phyloP scores from a whole-genome alignment of 148 eudicot genomes.

The Cornus florida region DNA sequence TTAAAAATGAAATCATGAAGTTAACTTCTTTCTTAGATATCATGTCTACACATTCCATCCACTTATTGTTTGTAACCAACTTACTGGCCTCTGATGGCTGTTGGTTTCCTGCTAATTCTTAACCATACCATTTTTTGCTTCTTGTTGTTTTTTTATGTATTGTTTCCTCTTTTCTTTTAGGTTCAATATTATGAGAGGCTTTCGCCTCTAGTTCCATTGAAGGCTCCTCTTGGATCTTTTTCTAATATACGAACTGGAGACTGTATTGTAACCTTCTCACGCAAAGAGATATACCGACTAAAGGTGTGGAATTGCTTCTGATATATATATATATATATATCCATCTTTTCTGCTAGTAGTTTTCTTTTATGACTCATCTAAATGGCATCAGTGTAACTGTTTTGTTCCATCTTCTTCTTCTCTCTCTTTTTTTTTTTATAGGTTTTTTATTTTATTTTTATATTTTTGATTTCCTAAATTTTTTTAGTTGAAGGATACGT shows the following conservation, averaged over 20 bases:
- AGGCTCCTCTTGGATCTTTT: slow-evolving; percentile 75
- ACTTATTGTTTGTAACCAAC: background rate
- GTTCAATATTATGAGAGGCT: slow-evolving; percentile 82
- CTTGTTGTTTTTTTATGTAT: slow-evolving; percentile 10
- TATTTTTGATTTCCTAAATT: background rate
- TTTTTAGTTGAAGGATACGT: background rate
- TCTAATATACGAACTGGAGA: slow-evolving; percentile 77
- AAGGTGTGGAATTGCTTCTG: slow-evolving; percentile 46
- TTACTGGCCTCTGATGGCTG: background rate
- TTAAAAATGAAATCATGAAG: background rate
- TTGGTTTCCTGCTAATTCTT: background rate
- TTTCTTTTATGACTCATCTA: background rate
- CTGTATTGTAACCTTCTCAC: slow-evolving; percentile 93
- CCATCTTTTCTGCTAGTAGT: background rate
- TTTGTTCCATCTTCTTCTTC: background rate
- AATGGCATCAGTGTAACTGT: background rate
- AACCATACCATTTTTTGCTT: background rate
- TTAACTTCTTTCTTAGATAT: background rate
- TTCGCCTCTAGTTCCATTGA: slow-evolving; percentile 78
- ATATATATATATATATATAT: background rate
- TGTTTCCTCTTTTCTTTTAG: slow-evolving; percentile 34
- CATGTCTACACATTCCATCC: background rate
- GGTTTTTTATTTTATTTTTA: too few relatives aligned
- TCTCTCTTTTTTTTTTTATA: too few relatives aligned
- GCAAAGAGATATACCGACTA: slow-evolving; percentile 58